A percentile compares a stretch with the other conserved stretches of the same genome.
These are phyloP conservation scores for Pichia sp. DNA, from an alignment of 1,139 yeast genomes.

Conservation along the genomic window DNA sequence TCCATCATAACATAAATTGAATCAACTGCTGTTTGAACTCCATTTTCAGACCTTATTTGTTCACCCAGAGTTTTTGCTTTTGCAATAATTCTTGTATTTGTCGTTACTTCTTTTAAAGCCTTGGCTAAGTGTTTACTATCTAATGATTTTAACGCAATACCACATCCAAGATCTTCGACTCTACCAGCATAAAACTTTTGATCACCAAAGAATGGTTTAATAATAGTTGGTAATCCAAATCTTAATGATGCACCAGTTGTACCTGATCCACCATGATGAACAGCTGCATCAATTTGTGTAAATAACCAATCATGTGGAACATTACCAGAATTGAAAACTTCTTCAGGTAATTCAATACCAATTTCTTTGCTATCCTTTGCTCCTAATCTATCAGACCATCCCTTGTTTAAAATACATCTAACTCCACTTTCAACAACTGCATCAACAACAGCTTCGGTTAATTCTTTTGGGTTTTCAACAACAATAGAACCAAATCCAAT, in stretches of 20 bases:
- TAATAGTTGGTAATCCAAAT: constrained; percentile 82
- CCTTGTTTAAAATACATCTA: constrained; percentile 81
- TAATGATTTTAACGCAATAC: constrained; percentile 62
- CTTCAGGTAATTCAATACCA: constrained; percentile 54
- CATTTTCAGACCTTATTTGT: constrained; percentile 62
- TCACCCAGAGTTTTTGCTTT: constrained; percentile 61
- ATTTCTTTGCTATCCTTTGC: constrained; percentile 29
- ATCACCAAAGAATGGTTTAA: constrained; percentile 95
- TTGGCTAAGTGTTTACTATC: constrained; percentile 56
- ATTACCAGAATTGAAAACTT: constrained; percentile 62
- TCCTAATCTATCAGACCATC: constrained; percentile 81
- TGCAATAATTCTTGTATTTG: constrained; percentile 58
- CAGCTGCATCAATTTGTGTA: constrained; percentile 84
- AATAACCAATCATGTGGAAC: constrained; percentile 95
- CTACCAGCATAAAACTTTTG: constrained; percentile 87
- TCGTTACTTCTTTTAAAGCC: constrained; percentile 64
- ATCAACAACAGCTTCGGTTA: constrained; percentile 71
- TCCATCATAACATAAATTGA: constrained; percentile 72
- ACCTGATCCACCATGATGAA: constrained; percentile 97
- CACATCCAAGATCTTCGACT: constrained; percentile 88
- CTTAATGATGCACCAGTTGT: constrained; percentile 89
- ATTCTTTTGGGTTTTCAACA: constrained; percentile 70
- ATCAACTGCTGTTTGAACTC: constrained; percentile 72
- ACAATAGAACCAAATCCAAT: constrained; percentile 96
- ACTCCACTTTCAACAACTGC: constrained; percentile 79